Conservation (phyloP, 2,329 filamentous ascomycete species). For the Hypoxylon sp. region DNA sequence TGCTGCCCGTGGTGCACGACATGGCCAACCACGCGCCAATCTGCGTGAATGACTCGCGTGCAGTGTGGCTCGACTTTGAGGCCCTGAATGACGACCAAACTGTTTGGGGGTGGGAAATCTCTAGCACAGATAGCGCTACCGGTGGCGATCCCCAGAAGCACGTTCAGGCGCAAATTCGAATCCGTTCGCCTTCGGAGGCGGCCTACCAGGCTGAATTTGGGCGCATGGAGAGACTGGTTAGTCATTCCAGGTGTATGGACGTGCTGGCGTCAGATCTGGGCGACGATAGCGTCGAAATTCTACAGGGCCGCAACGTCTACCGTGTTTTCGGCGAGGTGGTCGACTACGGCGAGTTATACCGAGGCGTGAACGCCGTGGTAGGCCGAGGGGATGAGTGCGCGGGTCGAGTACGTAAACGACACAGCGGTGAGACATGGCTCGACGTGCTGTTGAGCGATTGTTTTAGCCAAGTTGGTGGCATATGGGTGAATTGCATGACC, state of each 20-base stretch:
- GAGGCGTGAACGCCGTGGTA: slow-evolving; percentile 52
- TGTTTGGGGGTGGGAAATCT: slow-evolving; percentile 3
- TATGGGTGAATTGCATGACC: slow-evolving; percentile 57
- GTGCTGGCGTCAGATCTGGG: slow-evolving; percentile 47
- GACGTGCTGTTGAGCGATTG: slow-evolving; percentile 51
- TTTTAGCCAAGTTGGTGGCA: slow-evolving; percentile 57
- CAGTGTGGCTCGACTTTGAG: slow-evolving; percentile 51
- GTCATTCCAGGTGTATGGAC: slow-evolving; percentile 48
- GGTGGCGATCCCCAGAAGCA: slow-evolving; percentile 25
- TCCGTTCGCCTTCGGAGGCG: slow-evolving; percentile 39
- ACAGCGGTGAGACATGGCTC: slow-evolving; percentile 42
- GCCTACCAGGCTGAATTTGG: slow-evolving; percentile 44
- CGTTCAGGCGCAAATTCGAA: slow-evolving; percentile 33
- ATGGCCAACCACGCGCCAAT: slow-evolving; percentile 40
- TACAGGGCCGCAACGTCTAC: slow-evolving; percentile 58
- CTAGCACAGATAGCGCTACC: slow-evolving; percentile 23
- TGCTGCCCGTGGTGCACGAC: slow-evolving; percentile 21
- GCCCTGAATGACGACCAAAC: not conserved
- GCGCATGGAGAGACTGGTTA: slow-evolving; percentile 51
- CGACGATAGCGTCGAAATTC: slow-evolving; percentile 50
- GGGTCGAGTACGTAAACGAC: slow-evolving; percentile 47
- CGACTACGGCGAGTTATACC: slow-evolving; percentile 54
- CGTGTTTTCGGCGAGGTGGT: slow-evolving; percentile 55
- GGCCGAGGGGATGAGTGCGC: slow-evolving; percentile 50
- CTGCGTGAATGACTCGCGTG: slow-evolving; percentile 37